Evolutionary conservation across 1,139 yeast species (phyloP).

Genomic region (Kluyveromyces sp.): DNA sequence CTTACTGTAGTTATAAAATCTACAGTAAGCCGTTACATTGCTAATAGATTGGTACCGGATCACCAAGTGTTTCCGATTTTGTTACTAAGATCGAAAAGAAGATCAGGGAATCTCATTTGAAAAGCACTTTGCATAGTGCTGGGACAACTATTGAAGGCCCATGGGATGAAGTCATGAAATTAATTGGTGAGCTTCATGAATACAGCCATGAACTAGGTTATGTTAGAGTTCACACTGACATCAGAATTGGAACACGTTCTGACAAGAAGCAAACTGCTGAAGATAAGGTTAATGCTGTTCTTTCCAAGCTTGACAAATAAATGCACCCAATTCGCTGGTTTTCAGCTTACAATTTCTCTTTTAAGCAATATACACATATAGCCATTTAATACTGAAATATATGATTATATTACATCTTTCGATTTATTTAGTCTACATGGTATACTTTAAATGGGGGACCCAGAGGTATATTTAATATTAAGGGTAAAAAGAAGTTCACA

Average conservation of each 20-base stretch:
- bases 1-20: no score
- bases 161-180: slow-evolving; percentile 78
- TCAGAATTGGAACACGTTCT: slow-evolving; percentile 71
- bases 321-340: neutral
- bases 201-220: slow-evolving; percentile 61
- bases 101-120: slow-evolving; percentile 52
- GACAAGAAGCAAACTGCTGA: slow-evolving; percentile 61
- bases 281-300: slow-evolving; percentile 58
- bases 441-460: neutral
- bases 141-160: slow-evolving; percentile 88
- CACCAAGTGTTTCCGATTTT: slow-evolving; percentile 74
- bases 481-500: no score
- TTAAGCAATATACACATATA: no score
- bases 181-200: slow-evolving; percentile 76
- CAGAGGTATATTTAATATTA: no score
- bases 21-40: neutral
- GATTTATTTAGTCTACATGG: slow-evolving; percentile 1
- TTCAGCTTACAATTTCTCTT: no score
- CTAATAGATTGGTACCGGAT: slow-evolving; percentile 60
- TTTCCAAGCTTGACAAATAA: slow-evolving; percentile 38
- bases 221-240: slow-evolving; percentile 73
- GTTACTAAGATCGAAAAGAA: slow-evolving; percentile 60
- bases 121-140: slow-evolving; percentile 74
- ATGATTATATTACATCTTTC: neutral
- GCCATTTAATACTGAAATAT: neutral